phyloP scores from a whole-genome alignment of 495 filamentous ascomycete species.

The Aspergillus affinis region DNA sequence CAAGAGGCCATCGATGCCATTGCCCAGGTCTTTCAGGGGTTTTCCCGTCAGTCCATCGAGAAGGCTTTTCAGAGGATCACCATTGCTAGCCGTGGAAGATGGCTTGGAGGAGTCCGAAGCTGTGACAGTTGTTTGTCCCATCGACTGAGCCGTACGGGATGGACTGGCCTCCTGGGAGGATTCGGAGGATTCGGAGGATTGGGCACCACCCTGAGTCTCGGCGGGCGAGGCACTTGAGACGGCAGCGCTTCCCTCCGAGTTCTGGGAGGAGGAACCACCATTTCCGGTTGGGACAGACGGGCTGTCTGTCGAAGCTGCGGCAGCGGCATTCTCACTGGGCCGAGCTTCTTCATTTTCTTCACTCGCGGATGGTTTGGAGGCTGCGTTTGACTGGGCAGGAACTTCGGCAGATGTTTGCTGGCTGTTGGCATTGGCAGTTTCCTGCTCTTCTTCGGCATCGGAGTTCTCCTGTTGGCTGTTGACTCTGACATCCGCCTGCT shows the following conservation, averaged over 20 bases:
- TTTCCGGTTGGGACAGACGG: background rate
- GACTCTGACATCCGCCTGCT: slow-evolving; percentile 8
- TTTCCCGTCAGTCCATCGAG: slow-evolving; percentile 19
- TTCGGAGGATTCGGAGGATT: slow-evolving; percentile 7
- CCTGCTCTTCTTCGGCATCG: slow-evolving; percentile 5
- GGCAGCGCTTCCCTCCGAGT: background rate
- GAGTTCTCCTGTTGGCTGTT: slow-evolving; percentile 7
- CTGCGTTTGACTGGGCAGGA: slow-evolving; percentile 2
- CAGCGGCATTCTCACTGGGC: background rate
- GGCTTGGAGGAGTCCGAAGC: slow-evolving; percentile 7
- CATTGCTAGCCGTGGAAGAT: slow-evolving; percentile 2
- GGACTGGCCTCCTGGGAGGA: slow-evolving; percentile 9
- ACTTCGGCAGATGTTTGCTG: slow-evolving; percentile 6
- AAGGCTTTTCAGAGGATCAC: slow-evolving; percentile 1
- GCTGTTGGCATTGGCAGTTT: slow-evolving; percentile 6
- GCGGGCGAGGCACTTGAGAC: slow-evolving; percentile 1
- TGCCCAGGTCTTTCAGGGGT: slow-evolving; percentile 36
- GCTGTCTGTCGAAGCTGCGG: background rate
- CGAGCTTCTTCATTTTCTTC: slow-evolving; percentile 6
- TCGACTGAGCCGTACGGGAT: slow-evolving; percentile 3
- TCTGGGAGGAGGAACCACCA: background rate
- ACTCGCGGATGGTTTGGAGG: slow-evolving; percentile 5
- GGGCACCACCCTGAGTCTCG: slow-evolving; percentile 4
- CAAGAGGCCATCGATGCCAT: slow-evolving; percentile 37
- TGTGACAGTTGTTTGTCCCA: slow-evolving; percentile 3